Conservation (phyloP, 192 early-diverging fungal genomes). For the Podochytrium sp. region DNA sequence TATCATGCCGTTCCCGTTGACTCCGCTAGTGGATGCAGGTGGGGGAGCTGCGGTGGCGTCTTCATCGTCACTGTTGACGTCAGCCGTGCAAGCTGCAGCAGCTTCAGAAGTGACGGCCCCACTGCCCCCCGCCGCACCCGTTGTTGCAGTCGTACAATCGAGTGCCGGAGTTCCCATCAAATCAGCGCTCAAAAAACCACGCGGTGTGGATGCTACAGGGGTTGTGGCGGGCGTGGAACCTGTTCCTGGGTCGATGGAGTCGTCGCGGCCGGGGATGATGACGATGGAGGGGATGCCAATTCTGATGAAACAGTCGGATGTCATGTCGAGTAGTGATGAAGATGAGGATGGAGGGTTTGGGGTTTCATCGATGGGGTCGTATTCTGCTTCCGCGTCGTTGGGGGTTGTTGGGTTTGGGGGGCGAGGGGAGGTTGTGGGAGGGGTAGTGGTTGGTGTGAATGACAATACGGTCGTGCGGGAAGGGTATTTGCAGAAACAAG, state of each 20-base stretch:
- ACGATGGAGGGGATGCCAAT: too few relatives aligned
- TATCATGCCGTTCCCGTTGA: too few relatives aligned
- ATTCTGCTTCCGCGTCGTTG: too few relatives aligned
- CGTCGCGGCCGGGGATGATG: too few relatives aligned
- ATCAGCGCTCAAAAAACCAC: conserved; percentile 2
- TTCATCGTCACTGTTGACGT: too few relatives aligned
- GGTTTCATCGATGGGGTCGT: too few relatives aligned
- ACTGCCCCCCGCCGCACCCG: too few relatives aligned
- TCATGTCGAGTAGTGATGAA: conserved; percentile 44
- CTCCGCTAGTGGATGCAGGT: too few relatives aligned
- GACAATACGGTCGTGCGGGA: conserved; percentile 47
- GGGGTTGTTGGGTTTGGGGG: neutral
- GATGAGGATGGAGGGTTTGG: conserved; percentile 39
- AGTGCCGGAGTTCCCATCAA: neutral
- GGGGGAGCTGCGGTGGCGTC: too few relatives aligned
- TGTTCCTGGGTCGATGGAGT: too few relatives aligned
- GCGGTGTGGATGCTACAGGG: neutral
- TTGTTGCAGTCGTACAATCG: neutral
- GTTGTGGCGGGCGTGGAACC: neutral
- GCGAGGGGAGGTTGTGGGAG: neutral
- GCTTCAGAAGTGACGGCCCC: too few relatives aligned
- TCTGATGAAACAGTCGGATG: neutral
- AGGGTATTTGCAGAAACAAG: conserved; percentile 50
- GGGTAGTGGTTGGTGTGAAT: conserved; percentile 12
- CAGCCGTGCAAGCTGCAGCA: too few relatives aligned